Percentiles rank a stretch among this genome's conserved stretches.
These are phyloP conservation scores for Microdochium paspali DNA, from an alignment of 2,329 filamentous ascomycete species.

Conservation along the genomic window DNA sequence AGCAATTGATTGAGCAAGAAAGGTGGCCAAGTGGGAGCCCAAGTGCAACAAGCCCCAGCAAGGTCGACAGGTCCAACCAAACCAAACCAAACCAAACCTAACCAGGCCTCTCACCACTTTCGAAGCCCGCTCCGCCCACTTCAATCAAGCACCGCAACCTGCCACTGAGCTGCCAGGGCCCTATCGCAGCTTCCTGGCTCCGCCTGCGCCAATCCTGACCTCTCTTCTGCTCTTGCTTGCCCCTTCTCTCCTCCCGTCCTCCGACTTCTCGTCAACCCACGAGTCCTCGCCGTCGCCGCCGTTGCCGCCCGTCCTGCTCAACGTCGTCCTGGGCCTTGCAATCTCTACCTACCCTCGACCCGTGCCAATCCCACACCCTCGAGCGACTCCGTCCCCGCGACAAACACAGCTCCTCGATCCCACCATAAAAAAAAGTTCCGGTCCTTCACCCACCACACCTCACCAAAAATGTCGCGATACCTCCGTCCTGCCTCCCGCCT, in stretches of 20 bases:
- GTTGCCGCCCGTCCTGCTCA: neutral
- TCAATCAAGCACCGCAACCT: too few species aligned
- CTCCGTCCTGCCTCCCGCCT: conserved; percentile 40
- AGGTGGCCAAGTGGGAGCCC: too few species aligned
- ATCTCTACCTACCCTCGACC: neutral
- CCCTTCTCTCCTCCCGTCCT: neutral
- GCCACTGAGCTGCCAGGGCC: neutral
- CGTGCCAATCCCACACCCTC: neutral
- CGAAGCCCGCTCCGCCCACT: neutral
- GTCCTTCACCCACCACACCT: conserved; percentile 5
- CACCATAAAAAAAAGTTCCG: neutral
- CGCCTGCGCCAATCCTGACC: neutral
- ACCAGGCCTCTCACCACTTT: conserved; percentile 1
- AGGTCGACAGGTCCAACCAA: too few species aligned
- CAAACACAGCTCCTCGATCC: neutral
- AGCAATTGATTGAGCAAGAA: too few species aligned
- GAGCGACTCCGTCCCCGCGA: neutral
- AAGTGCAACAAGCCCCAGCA: neutral
- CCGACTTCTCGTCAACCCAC: neutral
- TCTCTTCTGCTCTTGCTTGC: neutral
- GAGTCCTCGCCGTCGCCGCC: too few species aligned
- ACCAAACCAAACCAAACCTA: too few species aligned
- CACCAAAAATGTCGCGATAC: conserved; percentile 36
- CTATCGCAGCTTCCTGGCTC: neutral
- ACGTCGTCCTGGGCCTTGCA: neutral